phyloP scores from a whole-genome alignment of 2,329 filamentous ascomycete species.

The Blumeria graminis region DNA sequence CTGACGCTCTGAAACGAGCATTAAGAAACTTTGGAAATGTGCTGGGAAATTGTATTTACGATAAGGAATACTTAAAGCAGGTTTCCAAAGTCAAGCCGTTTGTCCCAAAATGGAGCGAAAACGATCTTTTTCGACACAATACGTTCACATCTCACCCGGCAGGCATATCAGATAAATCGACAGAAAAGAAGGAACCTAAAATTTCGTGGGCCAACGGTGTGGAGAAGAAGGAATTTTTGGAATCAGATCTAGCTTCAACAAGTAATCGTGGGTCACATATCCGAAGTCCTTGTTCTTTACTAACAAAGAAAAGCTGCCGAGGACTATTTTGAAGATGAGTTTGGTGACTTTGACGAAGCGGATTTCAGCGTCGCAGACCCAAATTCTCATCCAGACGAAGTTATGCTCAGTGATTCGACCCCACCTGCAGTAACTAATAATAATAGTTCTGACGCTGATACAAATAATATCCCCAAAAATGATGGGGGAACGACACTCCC shows the following conservation, averaged over 20 bases:
- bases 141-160: conserved; percentile 24
- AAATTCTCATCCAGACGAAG: conserved; percentile 47
- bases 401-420: conserved; percentile 26
- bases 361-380: conserved; percentile 48
- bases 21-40: conserved; percentile 87
- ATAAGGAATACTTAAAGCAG: conserved; percentile 76
- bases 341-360: conserved; percentile 42
- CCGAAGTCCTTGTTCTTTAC: not conserved
- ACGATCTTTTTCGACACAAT: conserved; percentile 58
- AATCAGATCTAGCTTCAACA: not conserved
- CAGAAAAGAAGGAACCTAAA: conserved; percentile 13
- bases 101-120: conserved; percentile 53
- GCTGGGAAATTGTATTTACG: conserved; percentile 94
- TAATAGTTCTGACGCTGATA: not conserved
- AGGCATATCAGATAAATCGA: not conserved
- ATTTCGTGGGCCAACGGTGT: conserved; percentile 5
- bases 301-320: not conserved
- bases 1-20: conserved; percentile 76
- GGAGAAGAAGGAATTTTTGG: not conserved
- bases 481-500: not conserved
- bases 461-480: not conserved
- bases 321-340: conserved; percentile 10
- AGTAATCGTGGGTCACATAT: not conserved
- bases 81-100: conserved; percentile 73
- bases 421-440: not conserved